Conservation (phyloP, 257 asterid genomes). For the Haberlea rhodopensis region DNA sequence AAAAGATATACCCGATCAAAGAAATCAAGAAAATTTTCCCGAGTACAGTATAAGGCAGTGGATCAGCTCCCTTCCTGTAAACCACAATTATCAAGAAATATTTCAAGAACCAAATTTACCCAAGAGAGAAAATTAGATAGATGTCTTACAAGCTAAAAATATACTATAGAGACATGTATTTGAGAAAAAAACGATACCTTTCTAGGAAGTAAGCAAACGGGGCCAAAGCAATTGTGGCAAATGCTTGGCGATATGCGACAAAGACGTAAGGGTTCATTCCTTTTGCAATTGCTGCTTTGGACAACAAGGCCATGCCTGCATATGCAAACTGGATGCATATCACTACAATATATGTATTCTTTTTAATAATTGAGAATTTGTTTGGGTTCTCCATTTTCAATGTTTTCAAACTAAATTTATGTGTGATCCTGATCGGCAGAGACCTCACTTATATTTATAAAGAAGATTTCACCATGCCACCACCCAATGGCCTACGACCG, state of each 20-base stretch:
- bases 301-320: constrained; percentile 61
- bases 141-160: background rate
- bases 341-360: constrained; percentile 41
- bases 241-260: constrained; percentile 60
- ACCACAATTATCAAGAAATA: background rate
- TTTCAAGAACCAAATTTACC: background rate
- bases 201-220: constrained; percentile 54
- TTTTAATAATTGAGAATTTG: constrained; percentile 25
- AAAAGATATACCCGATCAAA: constrained; percentile 53
- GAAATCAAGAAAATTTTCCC: constrained; percentile 48
- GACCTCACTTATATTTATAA: constrained; percentile 9
- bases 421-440: background rate
- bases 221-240: constrained; percentile 46
- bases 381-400: background rate
- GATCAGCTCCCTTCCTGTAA: constrained; percentile 41
- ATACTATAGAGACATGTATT: background rate
- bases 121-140: background rate
- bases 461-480: background rate
- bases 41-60: constrained; percentile 39
- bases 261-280: constrained; percentile 60
- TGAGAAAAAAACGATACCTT: constrained; percentile 29
- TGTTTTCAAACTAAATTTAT: background rate
- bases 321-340: constrained; percentile 38
- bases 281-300: constrained; percentile 46
- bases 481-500: no score